These are phyloP conservation scores for Monilinia aucupariae DNA, from an alignment of 2,329 filamentous ascomycete genomes.

Conservation along the genomic window DNA sequence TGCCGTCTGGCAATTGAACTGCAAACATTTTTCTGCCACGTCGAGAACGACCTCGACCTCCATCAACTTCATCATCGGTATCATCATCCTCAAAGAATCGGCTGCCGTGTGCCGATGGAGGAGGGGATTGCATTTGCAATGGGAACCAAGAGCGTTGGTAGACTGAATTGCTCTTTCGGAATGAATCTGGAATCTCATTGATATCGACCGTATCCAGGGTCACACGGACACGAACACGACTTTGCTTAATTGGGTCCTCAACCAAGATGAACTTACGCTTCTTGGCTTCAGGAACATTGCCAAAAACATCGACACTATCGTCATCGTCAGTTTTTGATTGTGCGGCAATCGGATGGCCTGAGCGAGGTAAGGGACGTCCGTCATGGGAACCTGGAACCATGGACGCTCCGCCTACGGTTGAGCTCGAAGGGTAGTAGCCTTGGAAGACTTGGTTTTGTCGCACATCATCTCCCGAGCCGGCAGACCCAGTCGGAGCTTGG, in stretches of 20 bases:
- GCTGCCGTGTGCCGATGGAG: constrained; percentile 67
- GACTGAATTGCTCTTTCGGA: constrained; percentile 83
- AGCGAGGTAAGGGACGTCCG: constrained; percentile 44
- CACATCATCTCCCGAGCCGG: constrained; percentile 56
- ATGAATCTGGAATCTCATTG: constrained; percentile 92
- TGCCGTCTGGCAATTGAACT: constrained; percentile 64
- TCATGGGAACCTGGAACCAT: constrained; percentile 53
- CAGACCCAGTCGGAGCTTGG: constrained; percentile 50
- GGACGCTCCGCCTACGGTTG: constrained; percentile 49
- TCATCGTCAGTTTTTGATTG: constrained; percentile 33
- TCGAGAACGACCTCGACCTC: constrained; percentile 33
- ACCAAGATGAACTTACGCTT: constrained; percentile 96
- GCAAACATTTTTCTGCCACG: constrained; percentile 48
- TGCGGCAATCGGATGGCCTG: constrained; percentile 38
- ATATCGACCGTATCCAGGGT: constrained; percentile 91
- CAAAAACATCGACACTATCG: constrained; percentile 69
- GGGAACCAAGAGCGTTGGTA: constrained; percentile 90
- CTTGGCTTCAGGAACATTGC: constrained; percentile 81
- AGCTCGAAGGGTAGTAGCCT: constrained; percentile 61
- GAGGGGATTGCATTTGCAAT: constrained; percentile 83
- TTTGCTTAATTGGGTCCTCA: constrained; percentile 77
- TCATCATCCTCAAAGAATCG: constrained; percentile 69
- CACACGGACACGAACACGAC: constrained; percentile 80
- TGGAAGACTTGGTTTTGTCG: constrained; percentile 71
- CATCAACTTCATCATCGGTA: constrained; percentile 49